Percentiles rank a stretch among this genome's conserved stretches.
These are phyloP conservation scores for Hirsutella thompsonii DNA, from an alignment of 2,329 filamentous ascomycete genomes.

Conservation along the genomic window DNA sequence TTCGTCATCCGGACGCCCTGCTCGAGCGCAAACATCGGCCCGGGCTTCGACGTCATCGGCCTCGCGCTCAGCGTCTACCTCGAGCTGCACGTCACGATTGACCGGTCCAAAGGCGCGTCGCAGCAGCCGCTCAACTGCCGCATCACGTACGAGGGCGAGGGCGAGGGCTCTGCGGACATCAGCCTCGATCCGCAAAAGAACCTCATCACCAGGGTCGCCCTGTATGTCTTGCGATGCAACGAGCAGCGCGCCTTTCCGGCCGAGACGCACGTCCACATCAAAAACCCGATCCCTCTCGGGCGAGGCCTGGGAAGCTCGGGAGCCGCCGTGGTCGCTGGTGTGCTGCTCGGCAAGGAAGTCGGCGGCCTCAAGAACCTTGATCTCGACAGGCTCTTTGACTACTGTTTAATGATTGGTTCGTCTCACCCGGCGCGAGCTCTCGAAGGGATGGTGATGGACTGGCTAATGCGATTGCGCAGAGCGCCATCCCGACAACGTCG, in stretches of 20 bases:
- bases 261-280: constrained; percentile 85
- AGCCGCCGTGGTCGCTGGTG: constrained; percentile 87
- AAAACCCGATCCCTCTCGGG: constrained; percentile 88
- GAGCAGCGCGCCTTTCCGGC: constrained; percentile 70
- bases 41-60: constrained; percentile 95
- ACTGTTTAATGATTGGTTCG: constrained; percentile 86
- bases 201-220: constrained; percentile 82
- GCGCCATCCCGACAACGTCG: constrained; percentile 87
- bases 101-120: constrained; percentile 39
- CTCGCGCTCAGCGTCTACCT: constrained; percentile 90
- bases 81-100: constrained; percentile 71
- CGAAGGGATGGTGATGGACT: no score
- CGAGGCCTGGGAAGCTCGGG: constrained; percentile 90
- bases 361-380: constrained; percentile 62
- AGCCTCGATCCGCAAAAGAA: constrained; percentile 76
- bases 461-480: constrained; percentile 29
- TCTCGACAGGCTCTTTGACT: constrained; percentile 80
- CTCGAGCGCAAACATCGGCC: constrained; percentile 95
- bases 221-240: constrained; percentile 92
- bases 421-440: background rate
- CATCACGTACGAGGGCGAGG: constrained; percentile 81
- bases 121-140: constrained; percentile 67
- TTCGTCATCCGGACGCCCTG: constrained; percentile 73
- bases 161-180: constrained; percentile 58
- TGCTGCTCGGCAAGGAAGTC: constrained; percentile 83